These are phyloP conservation scores for Schwanniomyces pseudopolymorphus DNA, from an alignment of 805 yeast genomes.

Conservation along the genomic window DNA sequence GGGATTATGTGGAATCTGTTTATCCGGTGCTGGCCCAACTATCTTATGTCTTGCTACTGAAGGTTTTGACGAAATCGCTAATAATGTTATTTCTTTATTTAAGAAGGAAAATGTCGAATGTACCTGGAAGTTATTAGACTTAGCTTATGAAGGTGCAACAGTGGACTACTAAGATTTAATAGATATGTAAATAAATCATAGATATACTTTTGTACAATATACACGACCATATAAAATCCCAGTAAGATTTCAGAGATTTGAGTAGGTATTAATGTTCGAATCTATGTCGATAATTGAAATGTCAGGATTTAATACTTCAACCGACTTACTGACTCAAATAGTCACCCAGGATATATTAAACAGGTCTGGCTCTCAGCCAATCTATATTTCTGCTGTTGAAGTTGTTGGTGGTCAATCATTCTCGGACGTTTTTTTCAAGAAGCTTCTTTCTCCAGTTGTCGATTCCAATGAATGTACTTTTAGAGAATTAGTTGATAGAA, in stretches of 20 bases:
- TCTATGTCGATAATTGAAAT: not conserved
- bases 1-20: constrained; percentile 89
- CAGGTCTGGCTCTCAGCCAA: constrained; percentile 32
- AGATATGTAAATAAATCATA: constrained; percentile 2
- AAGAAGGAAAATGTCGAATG: constrained; percentile 65
- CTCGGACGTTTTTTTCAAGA: constrained; percentile 45
- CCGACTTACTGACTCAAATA: constrained; percentile 15
- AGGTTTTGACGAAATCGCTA: constrained; percentile 81
- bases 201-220: not conserved
- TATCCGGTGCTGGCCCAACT: constrained; percentile 98
- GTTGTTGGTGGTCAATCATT: constrained; percentile 45
- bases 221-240: not conserved
- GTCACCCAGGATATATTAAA: constrained; percentile 30
- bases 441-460: constrained; percentile 45
- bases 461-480: constrained; percentile 44
- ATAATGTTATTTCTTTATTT: constrained; percentile 70
- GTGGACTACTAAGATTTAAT: constrained; percentile 28
- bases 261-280: not conserved
- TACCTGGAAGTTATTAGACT: constrained; percentile 78
- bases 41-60: constrained; percentile 90
- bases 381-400: constrained; percentile 35
- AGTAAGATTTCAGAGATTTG: not conserved
- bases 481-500: constrained; percentile 34
- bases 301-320: not conserved
- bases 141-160: constrained; percentile 85